Percentiles rank a stretch among this genome's conserved stretches.
These are phyloP conservation scores for Drechslerella coelobrocha DNA, from an alignment of 2,329 filamentous ascomycete genomes.

Conservation along the genomic window DNA sequence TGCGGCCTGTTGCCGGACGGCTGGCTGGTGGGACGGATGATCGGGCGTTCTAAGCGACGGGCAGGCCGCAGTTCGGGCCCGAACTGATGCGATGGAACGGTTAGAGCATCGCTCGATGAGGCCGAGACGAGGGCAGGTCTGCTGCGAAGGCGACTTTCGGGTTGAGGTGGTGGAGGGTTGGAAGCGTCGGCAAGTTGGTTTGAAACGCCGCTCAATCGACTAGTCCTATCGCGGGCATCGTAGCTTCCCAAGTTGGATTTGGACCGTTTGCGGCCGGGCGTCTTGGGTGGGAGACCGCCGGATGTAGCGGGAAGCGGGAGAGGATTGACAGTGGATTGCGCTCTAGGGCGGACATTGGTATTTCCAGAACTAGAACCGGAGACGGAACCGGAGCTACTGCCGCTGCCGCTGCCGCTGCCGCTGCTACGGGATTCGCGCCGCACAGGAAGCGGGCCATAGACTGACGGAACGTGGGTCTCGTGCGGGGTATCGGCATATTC, in stretches of 20 bases:
- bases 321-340: conserved; percentile 13
- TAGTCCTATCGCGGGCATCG: too few relatives aligned
- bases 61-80: conserved; percentile 23
- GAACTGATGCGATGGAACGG: conserved; percentile 5
- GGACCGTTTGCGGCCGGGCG: conserved; percentile 26
- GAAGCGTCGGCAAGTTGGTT: too few relatives aligned
- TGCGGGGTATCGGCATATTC: conserved; percentile 11
- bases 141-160: too few relatives aligned
- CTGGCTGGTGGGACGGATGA: conserved; percentile 27
- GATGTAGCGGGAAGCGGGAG: conserved; percentile 1
- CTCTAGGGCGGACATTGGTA: conserved; percentile 20
- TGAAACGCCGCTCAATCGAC: too few relatives aligned
- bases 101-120: conserved; percentile 2
- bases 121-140: neutral
- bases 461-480: neutral
- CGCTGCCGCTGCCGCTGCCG: too few relatives aligned
- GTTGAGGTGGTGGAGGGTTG: neutral
- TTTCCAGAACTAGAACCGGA: conserved; percentile 5
- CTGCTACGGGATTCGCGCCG: neutral
- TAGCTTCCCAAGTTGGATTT: conserved; percentile 18
- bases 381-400: too few relatives aligned
- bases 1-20: conserved; percentile 1
- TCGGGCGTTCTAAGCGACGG: conserved; percentile 23
- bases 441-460: conserved; percentile 1
- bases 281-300: conserved; percentile 1